Conservation (phyloP, 1,139 yeast species). For the Meyerozyma smithsonii region DNA sequence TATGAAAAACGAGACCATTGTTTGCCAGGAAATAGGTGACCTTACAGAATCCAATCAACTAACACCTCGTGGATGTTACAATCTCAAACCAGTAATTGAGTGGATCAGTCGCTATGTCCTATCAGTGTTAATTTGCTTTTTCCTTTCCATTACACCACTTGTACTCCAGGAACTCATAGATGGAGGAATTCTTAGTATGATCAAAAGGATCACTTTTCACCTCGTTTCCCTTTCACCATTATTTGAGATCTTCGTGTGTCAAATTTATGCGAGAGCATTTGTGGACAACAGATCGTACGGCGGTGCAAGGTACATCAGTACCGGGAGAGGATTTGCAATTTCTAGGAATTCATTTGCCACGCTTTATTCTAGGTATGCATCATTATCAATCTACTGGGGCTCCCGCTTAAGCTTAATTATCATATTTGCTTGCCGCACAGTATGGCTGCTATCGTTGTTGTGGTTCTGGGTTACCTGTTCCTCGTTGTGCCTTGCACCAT, state of each 20-base stretch:
- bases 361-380: slow-evolving; percentile 62
- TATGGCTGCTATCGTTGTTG: slow-evolving; percentile 72
- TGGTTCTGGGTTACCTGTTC: slow-evolving; percentile 83
- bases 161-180: slow-evolving; percentile 77
- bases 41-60: slow-evolving; percentile 65
- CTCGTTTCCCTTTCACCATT: slow-evolving; percentile 71
- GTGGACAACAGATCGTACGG: slow-evolving; percentile 69
- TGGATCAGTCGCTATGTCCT: slow-evolving; percentile 82
- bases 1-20: slow-evolving; percentile 52
- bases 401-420: slow-evolving; percentile 51
- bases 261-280: slow-evolving; percentile 70
- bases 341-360: slow-evolving; percentile 55
- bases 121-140: slow-evolving; percentile 78
- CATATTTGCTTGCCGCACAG: slow-evolving; percentile 57
- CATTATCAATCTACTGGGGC: slow-evolving; percentile 65
- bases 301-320: slow-evolving; percentile 78
- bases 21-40: slow-evolving; percentile 52
- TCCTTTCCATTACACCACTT: slow-evolving; percentile 77
- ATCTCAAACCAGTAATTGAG: slow-evolving; percentile 65
- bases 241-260: slow-evolving; percentile 86
- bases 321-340: slow-evolving; percentile 85
- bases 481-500: slow-evolving; percentile 74
- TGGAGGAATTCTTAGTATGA: slow-evolving; percentile 64
- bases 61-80: slow-evolving; percentile 69
- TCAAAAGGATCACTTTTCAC: slow-evolving; percentile 57